Evolutionary conservation across 2,329 filamentous ascomycete genomes (phyloP), one percentile per base, ranked within the genome.

Genomic region (Xylaria multiplex): DNA sequence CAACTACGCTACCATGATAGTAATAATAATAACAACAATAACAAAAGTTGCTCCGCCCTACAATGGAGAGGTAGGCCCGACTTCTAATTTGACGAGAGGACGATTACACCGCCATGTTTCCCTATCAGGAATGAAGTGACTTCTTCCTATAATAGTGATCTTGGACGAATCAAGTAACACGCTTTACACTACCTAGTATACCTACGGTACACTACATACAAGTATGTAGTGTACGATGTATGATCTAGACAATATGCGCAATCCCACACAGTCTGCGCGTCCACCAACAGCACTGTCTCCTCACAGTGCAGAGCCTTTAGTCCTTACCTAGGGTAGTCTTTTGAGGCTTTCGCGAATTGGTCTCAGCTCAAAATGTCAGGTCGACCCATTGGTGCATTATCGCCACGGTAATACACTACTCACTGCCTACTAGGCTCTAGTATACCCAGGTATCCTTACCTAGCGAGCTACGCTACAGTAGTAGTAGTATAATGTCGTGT

Each of bases 91-190:
- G 27, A 24, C 42, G 27, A 43, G 27, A 16, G 35, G 42, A 43
- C 50, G 37, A 35, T 19, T 37, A 30, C 59, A 46, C 62, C 49
- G 50, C 40, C 24, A 19, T 42, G 13, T 58, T 56, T 54, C 54
- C 62, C 27, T 56, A 59, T 67, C 40, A 52, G 58, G 58, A 46
- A 52, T 30, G 13, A 53, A 62, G 30, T 27, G 43, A 35, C 35
- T 22, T 52, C 46, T 40, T 46, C 46, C 19, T 42, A 19, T 19
- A 19, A 19, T 32, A 55, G 30, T 27, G 22, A 43, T 50, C 16
- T 58, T 27, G 42, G 46, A 45, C 43, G 45, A 63, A 66, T 66
- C 52, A 56, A 48, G 46, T 30, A 58, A 56, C 48, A 60, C 48
- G 63, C 19, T 65, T 58, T 62, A 40, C 52, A 61, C 37, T 52